phyloP scores from a whole-genome alignment of 2,329 filamentous ascomycete species.

The Botrytis squamosa region DNA sequence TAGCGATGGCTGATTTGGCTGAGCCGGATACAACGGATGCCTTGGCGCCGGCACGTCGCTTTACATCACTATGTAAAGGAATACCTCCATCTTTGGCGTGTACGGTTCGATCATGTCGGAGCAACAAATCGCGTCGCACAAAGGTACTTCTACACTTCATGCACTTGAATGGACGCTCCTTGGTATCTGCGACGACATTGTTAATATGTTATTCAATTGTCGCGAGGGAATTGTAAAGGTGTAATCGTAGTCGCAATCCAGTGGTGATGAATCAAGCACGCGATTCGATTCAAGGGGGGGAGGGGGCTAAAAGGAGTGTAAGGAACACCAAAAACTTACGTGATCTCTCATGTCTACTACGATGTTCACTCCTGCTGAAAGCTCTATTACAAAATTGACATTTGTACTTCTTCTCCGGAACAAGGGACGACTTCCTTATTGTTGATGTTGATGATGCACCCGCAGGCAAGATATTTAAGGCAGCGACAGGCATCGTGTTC shows the following conservation, averaged over 20 bases:
- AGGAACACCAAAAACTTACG: slow-evolving; percentile 65
- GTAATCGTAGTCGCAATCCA: slow-evolving; percentile 6
- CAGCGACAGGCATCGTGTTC: slow-evolving; percentile 64
- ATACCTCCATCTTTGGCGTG: slow-evolving; percentile 97
- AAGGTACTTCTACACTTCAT: slow-evolving; percentile 98
- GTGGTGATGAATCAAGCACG: slow-evolving; percentile 17
- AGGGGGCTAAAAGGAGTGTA: slow-evolving; percentile 21
- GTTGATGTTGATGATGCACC: slow-evolving; percentile 62
- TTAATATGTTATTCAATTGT: slow-evolving; percentile 22
- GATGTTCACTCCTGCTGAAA: slow-evolving; percentile 95
- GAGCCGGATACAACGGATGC: slow-evolving; percentile 61
- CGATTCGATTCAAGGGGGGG: slow-evolving; percentile 27
- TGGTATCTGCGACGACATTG: slow-evolving; percentile 68
- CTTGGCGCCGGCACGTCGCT: slow-evolving; percentile 75
- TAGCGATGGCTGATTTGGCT: slow-evolving; percentile 73
- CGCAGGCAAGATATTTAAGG: slow-evolving; percentile 55
- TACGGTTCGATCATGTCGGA: slow-evolving; percentile 96
- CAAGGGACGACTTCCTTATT: slow-evolving; percentile 71
- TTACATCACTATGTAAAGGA: slow-evolving; percentile 90
- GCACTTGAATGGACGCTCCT: slow-evolving; percentile 98
- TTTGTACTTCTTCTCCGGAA: slow-evolving; percentile 98
- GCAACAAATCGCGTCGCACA: slow-evolving; percentile 90
- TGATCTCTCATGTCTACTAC: slow-evolving; percentile 93
- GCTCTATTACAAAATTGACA: slow-evolving; percentile 98
- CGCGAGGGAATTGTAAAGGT: not conserved